Percentiles rank a stretch among this genome's conserved stretches.
These are phyloP conservation scores for Reutealis trisperma DNA, from an alignment of 345 rosid species.

Conservation along the genomic window DNA sequence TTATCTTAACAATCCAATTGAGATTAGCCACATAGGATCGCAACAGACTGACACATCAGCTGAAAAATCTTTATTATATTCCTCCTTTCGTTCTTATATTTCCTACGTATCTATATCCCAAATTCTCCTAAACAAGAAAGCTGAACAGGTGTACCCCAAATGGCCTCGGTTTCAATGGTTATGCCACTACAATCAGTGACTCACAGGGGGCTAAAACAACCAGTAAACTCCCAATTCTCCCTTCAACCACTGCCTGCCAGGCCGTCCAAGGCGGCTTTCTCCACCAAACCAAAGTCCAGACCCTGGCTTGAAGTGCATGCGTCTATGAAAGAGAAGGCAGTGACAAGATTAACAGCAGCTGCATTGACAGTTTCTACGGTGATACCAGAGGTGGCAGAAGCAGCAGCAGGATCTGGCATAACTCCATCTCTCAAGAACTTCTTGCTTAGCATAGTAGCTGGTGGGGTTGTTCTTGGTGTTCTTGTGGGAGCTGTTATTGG, in stretches of 20 bases:
- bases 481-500: constrained; percentile 41
- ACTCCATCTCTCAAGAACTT: constrained; percentile 46
- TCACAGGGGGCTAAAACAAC: not conserved
- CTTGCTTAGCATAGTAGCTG: constrained; percentile 50
- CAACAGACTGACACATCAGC: constrained; percentile 2
- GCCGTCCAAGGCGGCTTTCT: constrained; percentile 4
- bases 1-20: constrained; percentile 22
- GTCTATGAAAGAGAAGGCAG: constrained; percentile 25
- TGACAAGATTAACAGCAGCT: constrained; percentile 23
- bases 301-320: constrained; percentile 13
- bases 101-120: not conserved
- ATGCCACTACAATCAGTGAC: constrained; percentile 9
- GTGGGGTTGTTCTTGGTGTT: constrained; percentile 35
- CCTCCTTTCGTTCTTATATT: constrained; percentile 10
- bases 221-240: not conserved
- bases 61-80: constrained; percentile 3
- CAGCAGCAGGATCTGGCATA: constrained; percentile 31
- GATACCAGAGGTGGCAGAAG: constrained; percentile 26
- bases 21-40: constrained; percentile 17
- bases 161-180: constrained; percentile 18
- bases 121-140: not conserved
- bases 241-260: constrained; percentile 6
- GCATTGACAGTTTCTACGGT: constrained; percentile 29
- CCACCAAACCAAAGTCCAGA: not conserved
- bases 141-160: not conserved